phyloP scores from a whole-genome alignment of 805 yeast species.

The Teunomyces tritomae region DNA sequence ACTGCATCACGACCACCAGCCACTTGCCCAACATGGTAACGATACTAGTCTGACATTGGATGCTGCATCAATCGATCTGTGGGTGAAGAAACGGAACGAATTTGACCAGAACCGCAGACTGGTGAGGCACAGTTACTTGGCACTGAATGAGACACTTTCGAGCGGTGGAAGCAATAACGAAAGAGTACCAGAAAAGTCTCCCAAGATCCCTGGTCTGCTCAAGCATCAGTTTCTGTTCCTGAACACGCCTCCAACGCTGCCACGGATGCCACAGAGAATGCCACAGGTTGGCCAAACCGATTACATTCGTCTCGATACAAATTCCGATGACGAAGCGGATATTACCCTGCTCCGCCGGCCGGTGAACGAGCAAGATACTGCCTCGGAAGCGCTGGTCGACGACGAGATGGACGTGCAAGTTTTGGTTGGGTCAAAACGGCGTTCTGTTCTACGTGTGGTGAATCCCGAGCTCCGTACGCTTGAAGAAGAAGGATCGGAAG shows the following conservation, averaged over 20 bases:
- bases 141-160: conserved; percentile 27
- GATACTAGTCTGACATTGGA: conserved; percentile 42
- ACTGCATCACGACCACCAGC: not conserved
- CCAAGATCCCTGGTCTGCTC: not conserved
- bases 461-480: conserved; percentile 51
- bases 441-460: conserved; percentile 56
- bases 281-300: no score
- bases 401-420: conserved; percentile 66
- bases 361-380: conserved; percentile 15
- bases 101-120: conserved; percentile 30
- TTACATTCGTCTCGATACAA: not conserved
- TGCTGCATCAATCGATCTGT: conserved; percentile 48
- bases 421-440: conserved; percentile 61
- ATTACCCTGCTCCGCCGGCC: not conserved
- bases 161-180: not conserved
- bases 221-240: no score
- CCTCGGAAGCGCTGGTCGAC: conserved; percentile 38
- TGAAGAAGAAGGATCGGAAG: conserved; percentile 4
- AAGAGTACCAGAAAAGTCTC: not conserved
- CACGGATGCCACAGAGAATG: no score
- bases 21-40: conserved; percentile 11
- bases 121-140: conserved; percentile 26
- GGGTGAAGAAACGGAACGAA: conserved; percentile 51
- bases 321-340: not conserved
- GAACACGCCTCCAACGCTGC: no score